phyloP scores from a whole-genome alignment of 345 rosid genomes.

The Ceriops tagal region DNA sequence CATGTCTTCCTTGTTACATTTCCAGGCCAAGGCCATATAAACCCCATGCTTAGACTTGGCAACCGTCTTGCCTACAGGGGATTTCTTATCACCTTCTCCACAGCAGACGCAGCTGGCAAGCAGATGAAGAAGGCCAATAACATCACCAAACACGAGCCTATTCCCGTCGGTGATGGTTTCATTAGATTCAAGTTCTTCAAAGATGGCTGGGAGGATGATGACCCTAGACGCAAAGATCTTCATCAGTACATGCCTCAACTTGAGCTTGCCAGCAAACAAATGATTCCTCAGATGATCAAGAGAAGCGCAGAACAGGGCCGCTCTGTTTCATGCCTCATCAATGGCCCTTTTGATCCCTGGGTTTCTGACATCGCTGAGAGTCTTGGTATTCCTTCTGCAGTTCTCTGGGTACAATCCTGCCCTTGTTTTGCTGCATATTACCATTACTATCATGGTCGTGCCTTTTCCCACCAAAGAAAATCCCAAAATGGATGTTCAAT shows the following conservation, averaged over 20 bases:
- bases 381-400: conserved; percentile 69
- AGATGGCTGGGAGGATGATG: conserved; percentile 55
- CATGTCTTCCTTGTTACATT: conserved; percentile 70
- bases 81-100: conserved; percentile 62
- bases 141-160: conserved; percentile 36
- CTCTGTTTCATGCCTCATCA: conserved; percentile 72
- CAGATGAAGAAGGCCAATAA: conserved; percentile 48
- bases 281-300: conserved; percentile 41
- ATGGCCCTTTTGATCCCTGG: conserved; percentile 85
- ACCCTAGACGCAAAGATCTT: conserved; percentile 36
- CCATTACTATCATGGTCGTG: conserved; percentile 44
- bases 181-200: conserved; percentile 64
- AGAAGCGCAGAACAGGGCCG: conserved; percentile 46
- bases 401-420: conserved; percentile 90
- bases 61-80: conserved; percentile 75
- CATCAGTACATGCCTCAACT: conserved; percentile 44
- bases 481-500: conserved; percentile 49
- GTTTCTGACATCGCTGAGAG: conserved; percentile 65
- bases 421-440: conserved; percentile 68
- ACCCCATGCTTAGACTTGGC: conserved; percentile 75
- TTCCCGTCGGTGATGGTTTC: conserved; percentile 58
- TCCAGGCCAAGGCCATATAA: conserved; percentile 80
- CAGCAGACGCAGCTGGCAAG: conserved; percentile 44
- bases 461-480: conserved; percentile 53
- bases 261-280: conserved; percentile 44